A percentile compares a stretch with the other conserved stretches of the same genome.
These are phyloP conservation scores for Galerina sulciceps DNA, from an alignment of 768 basidiomycete species.

Conservation along the genomic window DNA sequence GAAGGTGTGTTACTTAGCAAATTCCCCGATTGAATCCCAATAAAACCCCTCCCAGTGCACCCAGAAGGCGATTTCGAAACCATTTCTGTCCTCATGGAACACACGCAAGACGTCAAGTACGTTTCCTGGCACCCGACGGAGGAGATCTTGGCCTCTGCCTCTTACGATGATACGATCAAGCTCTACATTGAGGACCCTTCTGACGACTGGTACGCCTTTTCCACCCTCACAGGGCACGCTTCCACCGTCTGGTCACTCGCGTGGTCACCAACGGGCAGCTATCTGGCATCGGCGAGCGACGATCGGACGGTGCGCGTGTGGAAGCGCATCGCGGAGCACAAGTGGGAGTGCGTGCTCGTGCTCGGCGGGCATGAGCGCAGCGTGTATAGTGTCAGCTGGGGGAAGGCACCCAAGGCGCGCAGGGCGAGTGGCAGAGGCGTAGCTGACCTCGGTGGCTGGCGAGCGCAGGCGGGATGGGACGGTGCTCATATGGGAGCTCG, in stretches of 20 bases:
- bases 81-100: slow-evolving; percentile 94
- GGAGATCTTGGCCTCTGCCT: slow-evolving; percentile 96
- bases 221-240: slow-evolving; percentile 78
- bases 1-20: slow-evolving; percentile 63
- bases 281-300: slow-evolving; percentile 88
- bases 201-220: slow-evolving; percentile 92
- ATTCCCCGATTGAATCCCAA: not conserved
- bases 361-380: slow-evolving; percentile 72
- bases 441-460: slow-evolving; percentile 76
- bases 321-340: slow-evolving; percentile 64
- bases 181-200: slow-evolving; percentile 92
- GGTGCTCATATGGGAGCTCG: slow-evolving; percentile 80
- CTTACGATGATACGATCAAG: slow-evolving; percentile 96
- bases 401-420: slow-evolving; percentile 19
- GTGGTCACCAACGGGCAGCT: slow-evolving; percentile 78
- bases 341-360: slow-evolving; percentile 65
- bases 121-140: slow-evolving; percentile 95
- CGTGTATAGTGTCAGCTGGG: slow-evolving; percentile 85
- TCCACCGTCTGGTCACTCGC: slow-evolving; percentile 94
- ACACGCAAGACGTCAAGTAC: slow-evolving; percentile 94
- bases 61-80: slow-evolving; percentile 96
- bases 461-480: slow-evolving; percentile 86
- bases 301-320: slow-evolving; percentile 85
- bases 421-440: slow-evolving; percentile 20
- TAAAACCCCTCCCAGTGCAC: slow-evolving; percentile 55